Evolutionary conservation across 176 grass and related monocot species (phyloP), one percentile per base, ranked within the genome.

Genomic region (Otatea glauca): DNA sequence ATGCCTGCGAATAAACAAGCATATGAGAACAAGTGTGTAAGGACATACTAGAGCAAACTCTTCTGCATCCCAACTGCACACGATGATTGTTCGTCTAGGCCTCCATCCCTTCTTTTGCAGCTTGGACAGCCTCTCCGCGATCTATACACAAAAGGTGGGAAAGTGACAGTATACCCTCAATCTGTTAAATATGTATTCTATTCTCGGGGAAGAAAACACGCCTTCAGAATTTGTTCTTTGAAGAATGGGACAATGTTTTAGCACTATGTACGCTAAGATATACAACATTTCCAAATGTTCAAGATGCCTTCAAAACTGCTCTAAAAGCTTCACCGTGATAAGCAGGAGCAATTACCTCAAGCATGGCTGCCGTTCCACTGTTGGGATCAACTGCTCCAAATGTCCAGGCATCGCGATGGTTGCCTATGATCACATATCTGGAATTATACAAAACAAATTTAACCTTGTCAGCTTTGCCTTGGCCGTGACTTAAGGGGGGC

Each of bases 381-480:
- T 92, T 98, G 11, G 92, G 92, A 63, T 98, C 95, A 67, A 91
- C 72, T 62, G 88, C 95, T 56, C 92, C 95, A 83, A 98, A 98
- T 83, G 92, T 93, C 95, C 95, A 94, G 25, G 95, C 95, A 84
- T 98, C 95, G 72, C 95, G 91, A 78, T 98, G 95, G 68, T 98
- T 98, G 72, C 95, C 92, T 81, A 98, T 87, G 75, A 98, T 79
- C 39, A 98, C 86, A 86, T 95, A 95, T 83, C 91, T 95, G 80
- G 9, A 70, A 23, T 15, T 14, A 86, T 16, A 66, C 17, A 11
- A 62, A 27, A 3, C 4, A 59, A 56, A n/a, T 42, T n/a, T 43
- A 71, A 17, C 24, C 12, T 11, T 32, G 15, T 20, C 17, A 65
- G 32, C 61, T 55, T 21, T 76, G 32, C 25, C 82, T 42, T 75